phyloP scores from a whole-genome alignment of 805 yeast genomes.

The Danielia oregonensis region DNA sequence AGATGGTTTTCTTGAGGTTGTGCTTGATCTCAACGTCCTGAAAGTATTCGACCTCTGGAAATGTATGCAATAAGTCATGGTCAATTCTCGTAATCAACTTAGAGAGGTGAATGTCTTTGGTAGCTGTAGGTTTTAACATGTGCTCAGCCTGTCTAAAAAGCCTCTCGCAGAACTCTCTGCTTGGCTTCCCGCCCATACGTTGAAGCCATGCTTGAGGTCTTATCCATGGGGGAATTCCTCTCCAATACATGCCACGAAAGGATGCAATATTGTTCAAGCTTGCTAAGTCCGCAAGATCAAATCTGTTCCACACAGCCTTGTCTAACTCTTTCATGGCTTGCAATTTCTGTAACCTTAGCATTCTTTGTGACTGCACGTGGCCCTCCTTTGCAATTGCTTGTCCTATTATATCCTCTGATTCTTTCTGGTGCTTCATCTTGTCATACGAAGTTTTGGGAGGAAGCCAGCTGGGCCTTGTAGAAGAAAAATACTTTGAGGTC shows the following conservation, averaged over 20 bases:
- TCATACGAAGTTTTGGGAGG: conserved; percentile 63
- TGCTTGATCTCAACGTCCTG: conserved; percentile 12
- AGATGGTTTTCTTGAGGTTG: conserved; percentile 22
- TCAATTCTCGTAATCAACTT: neutral
- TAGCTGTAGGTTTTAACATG: neutral
- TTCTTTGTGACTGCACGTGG: conserved; percentile 25
- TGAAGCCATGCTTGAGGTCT: neutral
- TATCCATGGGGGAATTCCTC: conserved; percentile 16
- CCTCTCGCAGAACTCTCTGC: neutral
- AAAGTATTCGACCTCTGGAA: conserved; percentile 19
- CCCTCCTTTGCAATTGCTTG: conserved; percentile 40
- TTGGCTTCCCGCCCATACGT: neutral
- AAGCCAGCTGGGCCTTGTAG: conserved; percentile 59
- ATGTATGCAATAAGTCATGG: conserved; percentile 5
- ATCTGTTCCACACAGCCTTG: neutral
- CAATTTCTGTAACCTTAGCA: conserved; percentile 27
- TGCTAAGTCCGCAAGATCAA: conserved; percentile 20
- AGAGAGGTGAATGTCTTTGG: neutral
- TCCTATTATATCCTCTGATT: conserved; percentile 44
- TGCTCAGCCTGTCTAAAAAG: neutral
- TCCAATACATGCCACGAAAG: conserved; percentile 18
- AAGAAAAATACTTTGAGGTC: conserved; percentile 27
- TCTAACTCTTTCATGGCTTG: conserved; percentile 15
- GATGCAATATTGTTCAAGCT: conserved; percentile 16
- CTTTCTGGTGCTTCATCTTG: conserved; percentile 49